Percentiles rank a stretch among this genome's conserved stretches.
phyloP scores from a whole-genome alignment of 2,329 filamentous ascomycete genomes.

The Penicillium sp. region DNA sequence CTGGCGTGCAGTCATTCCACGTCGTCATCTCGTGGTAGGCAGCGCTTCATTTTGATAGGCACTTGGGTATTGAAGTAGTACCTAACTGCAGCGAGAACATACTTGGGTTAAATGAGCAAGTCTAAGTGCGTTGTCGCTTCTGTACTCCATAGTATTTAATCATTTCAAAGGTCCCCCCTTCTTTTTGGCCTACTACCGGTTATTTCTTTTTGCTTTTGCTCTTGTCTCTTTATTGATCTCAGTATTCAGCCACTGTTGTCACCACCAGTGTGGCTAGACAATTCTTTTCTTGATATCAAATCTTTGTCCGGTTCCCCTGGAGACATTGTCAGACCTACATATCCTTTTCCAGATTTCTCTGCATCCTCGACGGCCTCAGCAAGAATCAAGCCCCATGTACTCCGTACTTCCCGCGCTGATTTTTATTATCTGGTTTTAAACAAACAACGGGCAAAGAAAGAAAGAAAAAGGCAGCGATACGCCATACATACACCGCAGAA shows the following conservation, averaged over 20 bases:
- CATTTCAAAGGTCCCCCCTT: conserved; percentile 1
- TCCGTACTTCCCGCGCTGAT: background rate
- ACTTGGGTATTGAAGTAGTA: conserved; percentile 11
- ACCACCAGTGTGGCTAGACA: conserved; percentile 4
- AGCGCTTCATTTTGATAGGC: conserved; percentile 18
- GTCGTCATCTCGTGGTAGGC: conserved; percentile 23
- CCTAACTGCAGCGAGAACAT: conserved; percentile 8
- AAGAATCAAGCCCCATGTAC: background rate
- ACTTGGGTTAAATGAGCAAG: conserved; percentile 11
- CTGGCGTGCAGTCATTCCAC: conserved; percentile 22
- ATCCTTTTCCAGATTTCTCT: background rate
- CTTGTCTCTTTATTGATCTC: background rate
- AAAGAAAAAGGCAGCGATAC: background rate
- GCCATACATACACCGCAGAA: background rate
- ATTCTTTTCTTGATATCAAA: background rate
- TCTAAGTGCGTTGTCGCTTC: background rate
- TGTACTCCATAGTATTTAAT: conserved; percentile 8
- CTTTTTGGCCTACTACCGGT: background rate
- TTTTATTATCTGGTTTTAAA: background rate
- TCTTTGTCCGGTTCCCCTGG: background rate
- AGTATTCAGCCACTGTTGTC: conserved; percentile 16
- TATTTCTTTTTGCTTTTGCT: conserved; percentile 2
- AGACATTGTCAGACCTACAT: background rate
- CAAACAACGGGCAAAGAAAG: background rate
- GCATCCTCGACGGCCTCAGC: background rate